Conservation (phyloP, 345 rosid genomes). For the Pistacia vera region DNA sequence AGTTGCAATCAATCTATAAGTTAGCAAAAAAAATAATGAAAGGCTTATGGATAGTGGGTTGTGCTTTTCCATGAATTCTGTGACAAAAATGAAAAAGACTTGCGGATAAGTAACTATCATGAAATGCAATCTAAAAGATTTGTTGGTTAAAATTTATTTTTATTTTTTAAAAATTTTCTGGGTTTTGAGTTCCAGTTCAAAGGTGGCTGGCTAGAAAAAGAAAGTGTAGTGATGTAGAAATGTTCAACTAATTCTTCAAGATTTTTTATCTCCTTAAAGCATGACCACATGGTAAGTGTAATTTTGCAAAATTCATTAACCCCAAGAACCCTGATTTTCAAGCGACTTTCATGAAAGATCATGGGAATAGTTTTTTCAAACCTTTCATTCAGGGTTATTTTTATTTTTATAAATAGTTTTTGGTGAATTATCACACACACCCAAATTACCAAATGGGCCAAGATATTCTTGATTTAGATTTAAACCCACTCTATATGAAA, state of each 20-base stretch:
- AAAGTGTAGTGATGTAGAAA: not conserved
- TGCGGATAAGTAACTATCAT: not conserved
- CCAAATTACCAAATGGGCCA: no score
- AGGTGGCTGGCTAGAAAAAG: not conserved
- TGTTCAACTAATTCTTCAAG: not conserved
- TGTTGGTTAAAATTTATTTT: no score
- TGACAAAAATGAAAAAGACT: not conserved
- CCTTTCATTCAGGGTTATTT: no score
- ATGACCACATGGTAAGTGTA: not conserved
- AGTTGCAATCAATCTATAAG: conserved; percentile 2
- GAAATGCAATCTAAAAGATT: not conserved
- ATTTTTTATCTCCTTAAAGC: not conserved
- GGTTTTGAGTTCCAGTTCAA: conserved; percentile 3
- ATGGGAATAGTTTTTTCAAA: no score
- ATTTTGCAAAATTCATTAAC: not conserved
- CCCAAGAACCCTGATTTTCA: not conserved
- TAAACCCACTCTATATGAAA: no score
- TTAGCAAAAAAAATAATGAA: not conserved
- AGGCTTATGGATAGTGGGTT: not conserved
- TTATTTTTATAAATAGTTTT: no score
- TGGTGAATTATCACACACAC: no score
- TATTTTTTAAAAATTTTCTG: not conserved
- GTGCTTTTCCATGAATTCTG: conserved; percentile 9
- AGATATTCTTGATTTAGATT: no score
- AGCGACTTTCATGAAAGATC: not conserved